Evolutionary conservation across 768 basidiomycete genomes (phyloP), one percentile per base, ranked within the genome.

Genomic region (Phylloporus sp.): DNA sequence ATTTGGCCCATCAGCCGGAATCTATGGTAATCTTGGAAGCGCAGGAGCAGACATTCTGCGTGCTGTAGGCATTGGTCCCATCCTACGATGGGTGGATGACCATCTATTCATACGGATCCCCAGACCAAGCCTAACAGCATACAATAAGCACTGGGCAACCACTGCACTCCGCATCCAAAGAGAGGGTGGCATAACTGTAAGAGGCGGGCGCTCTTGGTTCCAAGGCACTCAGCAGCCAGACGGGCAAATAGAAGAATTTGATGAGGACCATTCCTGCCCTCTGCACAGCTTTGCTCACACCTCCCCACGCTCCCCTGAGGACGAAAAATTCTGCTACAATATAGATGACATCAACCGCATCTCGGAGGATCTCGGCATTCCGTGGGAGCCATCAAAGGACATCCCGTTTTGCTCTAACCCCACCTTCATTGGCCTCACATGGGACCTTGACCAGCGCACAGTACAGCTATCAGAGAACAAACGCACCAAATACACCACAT

Each of bases 391-490:
- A 24, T 35, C 32, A 0, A 26, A 39, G 7, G 47, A 47, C 13
- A 22, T 27, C 12, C 18, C 24, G 1, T 48, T 48, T 5, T 48
- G 13, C 15, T 15, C 28, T 1, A 6, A 20, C 27, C 50, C 62
- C 4, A n/a, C 35, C 2, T 75, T 64, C 53, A 59, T 71, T 0
- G 62, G 72, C 1, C 62, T 75, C 40, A 10, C 46, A 0, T 42
- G 40, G 32, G n/a, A 47, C 26, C 16, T 52, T 0, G 2, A 9
- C 1, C 2, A 16, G 5, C 20, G 2, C 1, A 52, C 45, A 0
- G 50, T 52, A 1, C 0, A 1, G 0, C 39, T 52, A 0, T 5
- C 45, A 0, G 13, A 29, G 2, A 0, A 20, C 4, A 48, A 48
- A 4, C 5, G 18, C 1, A 4, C 1, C 4, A 48, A 39, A 12